These are phyloP conservation scores for Serendipita indica DNA, from an alignment of 768 basidiomycete species.

Conservation along the genomic window DNA sequence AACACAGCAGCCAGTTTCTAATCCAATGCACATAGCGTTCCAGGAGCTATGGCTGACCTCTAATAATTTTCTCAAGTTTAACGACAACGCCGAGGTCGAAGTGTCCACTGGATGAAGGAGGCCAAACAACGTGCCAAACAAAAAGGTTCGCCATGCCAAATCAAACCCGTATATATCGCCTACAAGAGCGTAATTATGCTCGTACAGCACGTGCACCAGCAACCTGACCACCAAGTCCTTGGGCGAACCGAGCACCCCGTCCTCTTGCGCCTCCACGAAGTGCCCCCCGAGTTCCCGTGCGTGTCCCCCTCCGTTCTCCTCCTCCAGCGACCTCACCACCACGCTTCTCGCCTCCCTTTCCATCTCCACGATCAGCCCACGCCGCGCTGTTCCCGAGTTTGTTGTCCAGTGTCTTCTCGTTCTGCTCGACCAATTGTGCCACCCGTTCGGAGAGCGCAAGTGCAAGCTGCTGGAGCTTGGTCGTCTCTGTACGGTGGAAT, in stretches of 20 bases:
- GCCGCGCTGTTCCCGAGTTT: conserved; percentile 52
- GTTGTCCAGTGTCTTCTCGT: conserved; percentile 74
- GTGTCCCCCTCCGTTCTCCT: conserved; percentile 49
- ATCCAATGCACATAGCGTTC: not conserved
- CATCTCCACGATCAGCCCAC: conserved; percentile 43
- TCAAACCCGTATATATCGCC: too few species aligned
- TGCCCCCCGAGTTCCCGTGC: conserved; percentile 37
- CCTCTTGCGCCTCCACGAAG: conserved; percentile 45
- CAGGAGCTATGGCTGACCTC: not conserved
- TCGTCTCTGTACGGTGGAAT: conserved; percentile 83
- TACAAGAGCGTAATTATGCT: not conserved
- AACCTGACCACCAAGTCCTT: conserved; percentile 43
- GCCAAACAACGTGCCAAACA: conserved; percentile 6
- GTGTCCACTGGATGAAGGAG: not conserved
- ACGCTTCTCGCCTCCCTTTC: conserved; percentile 13
- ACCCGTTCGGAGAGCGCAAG: conserved; percentile 82
- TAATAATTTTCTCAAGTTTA: not conserved
- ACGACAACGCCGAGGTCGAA: not conserved
- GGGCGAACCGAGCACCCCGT: conserved; percentile 66
- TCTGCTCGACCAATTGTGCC: conserved; percentile 72
- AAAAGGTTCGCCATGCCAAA: not conserved
- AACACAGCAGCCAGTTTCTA: too few species aligned
- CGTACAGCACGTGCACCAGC: conserved; percentile 8
- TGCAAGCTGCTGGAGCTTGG: conserved; percentile 79
- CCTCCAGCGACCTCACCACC: conserved; percentile 23